phyloP scores from a whole-genome alignment of 306 rosid genomes.

The Leucaena leucocephala region DNA sequence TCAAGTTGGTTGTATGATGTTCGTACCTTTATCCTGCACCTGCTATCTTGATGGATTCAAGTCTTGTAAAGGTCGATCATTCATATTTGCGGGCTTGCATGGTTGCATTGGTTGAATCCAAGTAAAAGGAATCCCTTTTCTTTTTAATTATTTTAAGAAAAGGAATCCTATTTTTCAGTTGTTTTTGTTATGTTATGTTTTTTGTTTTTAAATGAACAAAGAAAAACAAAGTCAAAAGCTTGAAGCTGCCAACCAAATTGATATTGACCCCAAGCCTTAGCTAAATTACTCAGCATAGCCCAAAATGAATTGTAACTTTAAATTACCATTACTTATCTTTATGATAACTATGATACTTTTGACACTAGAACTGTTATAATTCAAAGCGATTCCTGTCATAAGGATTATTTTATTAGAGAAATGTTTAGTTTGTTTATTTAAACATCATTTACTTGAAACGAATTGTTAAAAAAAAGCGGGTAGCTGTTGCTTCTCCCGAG shows the following conservation, averaged over 20 bases:
- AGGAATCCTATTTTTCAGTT: neutral
- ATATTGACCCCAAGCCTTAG: neutral
- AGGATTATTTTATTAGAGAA: neutral
- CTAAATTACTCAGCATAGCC: neutral
- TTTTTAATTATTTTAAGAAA: neutral
- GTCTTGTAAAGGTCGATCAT: neutral
- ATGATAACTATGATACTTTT: neutral
- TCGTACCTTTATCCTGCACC: neutral
- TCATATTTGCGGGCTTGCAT: neutral
- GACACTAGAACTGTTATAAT: neutral
- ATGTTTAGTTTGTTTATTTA: neutral
- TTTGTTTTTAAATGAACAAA: too few species aligned
- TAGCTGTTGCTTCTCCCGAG: neutral
- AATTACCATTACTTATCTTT: too few species aligned
- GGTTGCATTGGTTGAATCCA: neutral
- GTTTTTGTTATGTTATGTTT: neutral
- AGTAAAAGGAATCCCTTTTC: neutral
- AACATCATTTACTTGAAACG: neutral
- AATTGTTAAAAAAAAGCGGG: too few species aligned
- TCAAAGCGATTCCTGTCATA: neutral
- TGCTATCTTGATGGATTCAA: neutral
- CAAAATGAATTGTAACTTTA: neutral
- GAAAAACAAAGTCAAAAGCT: too few species aligned
- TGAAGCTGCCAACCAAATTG: too few species aligned
- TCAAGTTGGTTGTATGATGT: neutral